Evolutionary conservation across 345 rosid genomes (phyloP), one percentile per base, ranked within the genome.

Genomic region (Nasturtium officinale): DNA sequence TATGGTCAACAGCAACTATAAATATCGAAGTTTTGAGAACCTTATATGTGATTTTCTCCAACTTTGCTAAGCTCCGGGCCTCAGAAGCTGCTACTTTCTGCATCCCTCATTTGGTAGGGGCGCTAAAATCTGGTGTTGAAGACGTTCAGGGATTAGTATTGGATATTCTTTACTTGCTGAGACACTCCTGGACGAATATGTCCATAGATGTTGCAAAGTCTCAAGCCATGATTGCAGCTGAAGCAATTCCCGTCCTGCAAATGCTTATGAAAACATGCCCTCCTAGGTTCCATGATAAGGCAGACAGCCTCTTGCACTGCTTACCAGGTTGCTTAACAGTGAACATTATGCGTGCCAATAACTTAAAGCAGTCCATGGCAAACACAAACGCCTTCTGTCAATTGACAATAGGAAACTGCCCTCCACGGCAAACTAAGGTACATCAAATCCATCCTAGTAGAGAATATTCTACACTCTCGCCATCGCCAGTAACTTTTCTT

Each of bases 71-170:
- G 88, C 93, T 93, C 66, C 90, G 90, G 26, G 82, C 80, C 70
- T 89, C 96, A 38, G 98, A 93, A 80, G 96, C 98, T 45, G 96
- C 97, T 26, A 90, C 98, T 4, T 73, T 89, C 47, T 89, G 92
- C 72, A 90, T 93, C 61, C 97, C 97, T n/a, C 90, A 84, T 80
- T 75, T 93, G 74, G 83, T 93, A 64, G 85, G 82, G 76, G 93
- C 89, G 6, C 93, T 93, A 43, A 90, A 81, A 79, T 81, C 92
- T 17, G 90, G 96, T 23, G 78, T 80, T 69, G 98, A 90, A 73
- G 87, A 81, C 20, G 89, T 88, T 58, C 96, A 89, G 68, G 96
- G 84, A 70, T 79, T 88, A 58, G 96, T 83, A 17, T 76, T 93
- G 67, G 97, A 93, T 71, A 90, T 89, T 67, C 71, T 93, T 37